Conservation (phyloP, 2,329 filamentous ascomycete species). For the Hymenoscyphus fraxineus region DNA sequence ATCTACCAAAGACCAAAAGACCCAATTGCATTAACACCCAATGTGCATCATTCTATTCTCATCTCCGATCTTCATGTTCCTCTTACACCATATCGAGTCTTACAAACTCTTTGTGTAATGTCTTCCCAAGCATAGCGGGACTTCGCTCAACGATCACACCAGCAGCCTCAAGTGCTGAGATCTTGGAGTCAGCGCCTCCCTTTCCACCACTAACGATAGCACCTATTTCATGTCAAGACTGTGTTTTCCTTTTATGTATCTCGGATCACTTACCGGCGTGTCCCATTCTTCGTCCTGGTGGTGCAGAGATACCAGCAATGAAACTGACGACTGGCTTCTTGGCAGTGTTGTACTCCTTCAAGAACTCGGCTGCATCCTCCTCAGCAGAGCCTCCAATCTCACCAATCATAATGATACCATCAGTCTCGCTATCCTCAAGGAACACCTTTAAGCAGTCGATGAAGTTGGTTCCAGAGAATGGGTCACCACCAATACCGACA, state of each 20-base stretch:
- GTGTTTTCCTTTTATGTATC: not conserved
- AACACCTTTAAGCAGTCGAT: conserved; percentile 99
- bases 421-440: conserved; percentile 90
- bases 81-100: conserved; percentile 86
- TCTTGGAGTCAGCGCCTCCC: conserved; percentile 98
- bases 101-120: conserved; percentile 91
- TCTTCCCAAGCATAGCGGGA: conserved; percentile 87
- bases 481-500: conserved; percentile 96
- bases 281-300: conserved; percentile 94
- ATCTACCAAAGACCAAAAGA: conserved; percentile 31
- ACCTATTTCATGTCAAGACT: conserved; percentile 36
- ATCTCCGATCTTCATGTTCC: conserved; percentile 24
- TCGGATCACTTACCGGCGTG: conserved; percentile 66
- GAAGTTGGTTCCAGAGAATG: conserved; percentile 98
- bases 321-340: conserved; percentile 97
- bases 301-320: conserved; percentile 96
- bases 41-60: conserved; percentile 27
- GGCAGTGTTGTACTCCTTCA: conserved; percentile 84
- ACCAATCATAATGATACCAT: conserved; percentile 99
- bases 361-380: conserved; percentile 96
- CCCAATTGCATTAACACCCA: conserved; percentile 32
- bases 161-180: conserved; percentile 84
- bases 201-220: conserved; percentile 97
- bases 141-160: conserved; percentile 96
- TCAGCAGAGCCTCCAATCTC: conserved; percentile 97